Evolutionary conservation across 306 rosid genomes (phyloP).

Genomic region (Casuarina cunninghamiana): DNA sequence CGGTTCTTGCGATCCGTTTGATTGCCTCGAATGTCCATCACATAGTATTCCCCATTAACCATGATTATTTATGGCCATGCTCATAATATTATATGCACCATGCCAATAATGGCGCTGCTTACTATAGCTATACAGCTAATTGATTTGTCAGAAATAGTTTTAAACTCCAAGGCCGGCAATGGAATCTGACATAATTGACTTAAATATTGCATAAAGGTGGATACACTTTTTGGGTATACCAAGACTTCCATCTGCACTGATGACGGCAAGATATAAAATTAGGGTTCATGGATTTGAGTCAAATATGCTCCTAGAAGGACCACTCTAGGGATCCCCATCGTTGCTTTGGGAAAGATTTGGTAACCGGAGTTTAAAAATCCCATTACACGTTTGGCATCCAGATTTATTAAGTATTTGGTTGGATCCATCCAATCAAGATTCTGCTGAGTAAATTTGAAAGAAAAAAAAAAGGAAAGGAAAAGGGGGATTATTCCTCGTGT

Average conservation of each 20-base stretch:
- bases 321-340: background rate
- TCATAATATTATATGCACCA: background rate
- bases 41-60: background rate
- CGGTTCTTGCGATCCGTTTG: background rate
- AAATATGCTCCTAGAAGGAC: background rate
- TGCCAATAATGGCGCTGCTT: background rate
- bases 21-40: background rate
- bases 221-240: background rate
- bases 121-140: background rate
- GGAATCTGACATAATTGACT: slow-evolving; percentile 34
- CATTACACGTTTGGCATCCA: background rate
- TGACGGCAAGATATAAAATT: background rate
- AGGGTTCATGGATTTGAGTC: background rate
- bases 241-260: background rate
- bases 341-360: background rate
- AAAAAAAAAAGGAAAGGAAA: no score
- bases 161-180: slow-evolving; percentile 40
- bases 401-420: background rate
- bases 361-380: background rate
- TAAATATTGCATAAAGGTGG: background rate
- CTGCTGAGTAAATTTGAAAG: background rate
- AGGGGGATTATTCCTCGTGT: background rate
- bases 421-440: slow-evolving; percentile 3
- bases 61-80: background rate
- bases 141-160: background rate